Base-by-base conservation (phyloP, 2,329 filamentous ascomycete genomes). In the Penicillium carneum region DNA sequence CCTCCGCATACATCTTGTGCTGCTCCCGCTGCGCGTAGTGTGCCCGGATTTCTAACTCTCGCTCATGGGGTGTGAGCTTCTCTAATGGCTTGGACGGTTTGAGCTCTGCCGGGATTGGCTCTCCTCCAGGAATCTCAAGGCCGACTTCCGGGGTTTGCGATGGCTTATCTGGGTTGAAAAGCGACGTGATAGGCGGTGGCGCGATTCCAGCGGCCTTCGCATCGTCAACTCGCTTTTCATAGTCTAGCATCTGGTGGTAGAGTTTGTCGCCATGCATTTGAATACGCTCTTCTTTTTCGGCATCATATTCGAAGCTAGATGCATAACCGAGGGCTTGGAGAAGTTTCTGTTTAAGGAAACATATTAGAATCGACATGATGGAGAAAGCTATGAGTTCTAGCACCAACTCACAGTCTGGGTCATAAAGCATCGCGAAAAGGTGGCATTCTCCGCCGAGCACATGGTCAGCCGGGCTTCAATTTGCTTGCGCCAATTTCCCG, bases 261-360 rank as follows among this genome's bases (percentile, higher is more conserved):
- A 99, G 84, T 65, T 87, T 87, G 80, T 99, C 95, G 61, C 94
- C 94, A 76, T 97, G 93, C 89, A 98, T 92, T 79, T 98, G 95
- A 63, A 99, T 92, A 69, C 90, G 87, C 76, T 97, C 93, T 70
- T 97, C 91, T 53, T 91, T 84, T 33, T 88, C 84, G 0, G 84
- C 80, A 9, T 88, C 81, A 23, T 88, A 86, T 46, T 90, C 86
- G 63, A 86, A 82, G 29, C 86, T 87, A 8, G 87, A 86, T 36
- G 96, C 85, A 75, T 97, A 98, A 4, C 95, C 95, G 18, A 99
- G 80, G 1, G 93, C 93, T 77, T 94, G 93, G 31, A 99, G 81
- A 69, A 99, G 93, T 76, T 94, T 90, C 86, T 93, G 64, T 41
- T 23, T 2, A 34, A 20, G 7, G n/a, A 39, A 58, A 16, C 54